Evolutionary conservation across 2,329 filamentous ascomycete species (phyloP).

Genomic region (Huntiella decipiens): DNA sequence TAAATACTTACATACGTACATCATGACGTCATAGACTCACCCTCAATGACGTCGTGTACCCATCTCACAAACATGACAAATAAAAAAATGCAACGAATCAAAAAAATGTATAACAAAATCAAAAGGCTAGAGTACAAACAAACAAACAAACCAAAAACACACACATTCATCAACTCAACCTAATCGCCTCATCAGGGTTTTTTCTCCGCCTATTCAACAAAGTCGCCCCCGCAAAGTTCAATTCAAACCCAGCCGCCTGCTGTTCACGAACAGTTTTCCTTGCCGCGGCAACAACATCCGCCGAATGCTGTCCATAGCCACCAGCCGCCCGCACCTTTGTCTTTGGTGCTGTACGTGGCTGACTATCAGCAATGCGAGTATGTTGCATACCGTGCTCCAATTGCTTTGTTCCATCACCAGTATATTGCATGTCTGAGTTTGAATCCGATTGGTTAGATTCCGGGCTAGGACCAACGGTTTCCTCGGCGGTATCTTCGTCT

Average conservation of each 20-base stretch:
- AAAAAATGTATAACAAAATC: slow-evolving; percentile 2
- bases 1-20: no score
- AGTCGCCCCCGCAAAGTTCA: slow-evolving; percentile 80
- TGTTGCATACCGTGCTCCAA: slow-evolving; percentile 79
- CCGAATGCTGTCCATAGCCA: slow-evolving; percentile 79
- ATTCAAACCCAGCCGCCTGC: slow-evolving; percentile 67
- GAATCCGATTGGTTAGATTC: not conserved
- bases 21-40: no score
- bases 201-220: slow-evolving; percentile 53
- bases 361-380: slow-evolving; percentile 50
- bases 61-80: not conserved
- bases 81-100: not conserved
- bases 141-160: not conserved
- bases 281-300: slow-evolving; percentile 65
- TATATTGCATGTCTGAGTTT: slow-evolving; percentile 20
- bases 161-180: not conserved
- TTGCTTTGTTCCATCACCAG: slow-evolving; percentile 33
- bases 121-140: slow-evolving; percentile 15
- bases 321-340: slow-evolving; percentile 18
- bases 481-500: slow-evolving; percentile 35
- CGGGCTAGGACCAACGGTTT: not conserved
- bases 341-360: slow-evolving; percentile 21
- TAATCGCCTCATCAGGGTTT: slow-evolving; percentile 22
- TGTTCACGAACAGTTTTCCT: slow-evolving; percentile 56
- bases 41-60: no score